Percentiles rank a stretch among this genome's conserved stretches.
Conservation (phyloP, 257 asterid species). For the Solanum sejunctum region DNA sequence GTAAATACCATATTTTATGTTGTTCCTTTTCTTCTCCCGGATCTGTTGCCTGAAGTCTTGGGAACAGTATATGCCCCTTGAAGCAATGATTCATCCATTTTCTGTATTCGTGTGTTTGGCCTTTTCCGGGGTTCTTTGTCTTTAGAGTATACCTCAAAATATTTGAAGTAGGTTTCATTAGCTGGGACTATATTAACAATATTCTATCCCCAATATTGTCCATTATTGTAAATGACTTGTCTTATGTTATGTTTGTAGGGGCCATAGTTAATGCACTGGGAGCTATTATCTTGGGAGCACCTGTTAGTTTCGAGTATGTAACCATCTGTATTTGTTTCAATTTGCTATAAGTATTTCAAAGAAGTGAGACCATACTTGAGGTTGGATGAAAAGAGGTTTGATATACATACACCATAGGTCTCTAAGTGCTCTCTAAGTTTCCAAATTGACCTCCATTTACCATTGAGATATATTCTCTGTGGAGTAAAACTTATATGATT, state of each 20-base stretch:
- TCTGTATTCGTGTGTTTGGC: neutral
- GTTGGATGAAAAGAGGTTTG: conserved; percentile 8
- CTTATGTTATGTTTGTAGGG: conserved; percentile 30
- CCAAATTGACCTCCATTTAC: neutral
- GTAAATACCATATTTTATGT: neutral
- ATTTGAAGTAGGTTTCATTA: neutral
- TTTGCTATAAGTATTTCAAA: neutral
- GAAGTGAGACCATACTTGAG: neutral
- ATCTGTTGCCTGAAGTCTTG: neutral
- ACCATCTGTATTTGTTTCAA: conserved; percentile 2
- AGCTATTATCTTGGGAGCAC: conserved; percentile 90
- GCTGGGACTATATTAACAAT: neutral
- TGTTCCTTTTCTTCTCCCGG: neutral
- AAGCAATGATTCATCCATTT: neutral
- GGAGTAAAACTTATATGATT: neutral
- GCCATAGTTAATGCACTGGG: conserved; percentile 71
- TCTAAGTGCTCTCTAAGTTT: neutral
- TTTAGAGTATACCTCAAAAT: neutral
- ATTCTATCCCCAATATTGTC: neutral
- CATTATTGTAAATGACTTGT: neutral
- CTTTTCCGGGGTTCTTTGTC: neutral
- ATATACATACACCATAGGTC: neutral
- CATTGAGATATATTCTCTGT: neutral
- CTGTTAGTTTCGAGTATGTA: conserved; percentile 74
- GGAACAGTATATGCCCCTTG: neutral